Conservation (phyloP, 139 green algal species). For the Chlorella ohadii region DNA sequence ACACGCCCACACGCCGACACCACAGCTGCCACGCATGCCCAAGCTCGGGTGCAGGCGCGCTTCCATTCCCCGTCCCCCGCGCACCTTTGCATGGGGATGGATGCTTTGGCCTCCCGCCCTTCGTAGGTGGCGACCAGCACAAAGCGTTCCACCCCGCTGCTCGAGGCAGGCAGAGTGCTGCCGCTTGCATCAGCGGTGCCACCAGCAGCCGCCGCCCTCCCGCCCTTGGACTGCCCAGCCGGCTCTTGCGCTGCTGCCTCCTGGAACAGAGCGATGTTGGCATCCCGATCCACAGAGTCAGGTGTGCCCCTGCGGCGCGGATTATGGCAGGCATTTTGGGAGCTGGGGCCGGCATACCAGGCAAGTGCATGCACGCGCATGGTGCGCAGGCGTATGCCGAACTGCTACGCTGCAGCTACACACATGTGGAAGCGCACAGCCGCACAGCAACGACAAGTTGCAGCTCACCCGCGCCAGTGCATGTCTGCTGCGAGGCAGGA, state of each 20-base stretch:
- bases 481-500: neutral
- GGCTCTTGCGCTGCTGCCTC: neutral
- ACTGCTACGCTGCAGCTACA: neutral
- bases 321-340: too few species aligned
- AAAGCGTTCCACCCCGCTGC: neutral
- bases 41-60: too few species aligned
- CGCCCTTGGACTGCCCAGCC: neutral
- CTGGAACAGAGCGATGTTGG: conserved; percentile 3
- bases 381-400: too few species aligned
- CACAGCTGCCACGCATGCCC: too few species aligned
- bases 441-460: too few species aligned
- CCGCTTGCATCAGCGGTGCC: neutral
- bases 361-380: too few species aligned
- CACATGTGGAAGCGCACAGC: too few species aligned
- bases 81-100: neutral
- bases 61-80: too few species aligned
- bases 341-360: too few species aligned
- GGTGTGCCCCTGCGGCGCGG: neutral
- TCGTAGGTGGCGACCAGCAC: neutral
- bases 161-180: neutral
- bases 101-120: neutral
- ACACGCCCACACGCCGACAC: too few species aligned
- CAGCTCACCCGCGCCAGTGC: neutral
- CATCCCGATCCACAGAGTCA: neutral
- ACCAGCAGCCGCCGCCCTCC: neutral